Conservation (phyloP, 257 asterid species). For the Solanum paucissectum region DNA sequence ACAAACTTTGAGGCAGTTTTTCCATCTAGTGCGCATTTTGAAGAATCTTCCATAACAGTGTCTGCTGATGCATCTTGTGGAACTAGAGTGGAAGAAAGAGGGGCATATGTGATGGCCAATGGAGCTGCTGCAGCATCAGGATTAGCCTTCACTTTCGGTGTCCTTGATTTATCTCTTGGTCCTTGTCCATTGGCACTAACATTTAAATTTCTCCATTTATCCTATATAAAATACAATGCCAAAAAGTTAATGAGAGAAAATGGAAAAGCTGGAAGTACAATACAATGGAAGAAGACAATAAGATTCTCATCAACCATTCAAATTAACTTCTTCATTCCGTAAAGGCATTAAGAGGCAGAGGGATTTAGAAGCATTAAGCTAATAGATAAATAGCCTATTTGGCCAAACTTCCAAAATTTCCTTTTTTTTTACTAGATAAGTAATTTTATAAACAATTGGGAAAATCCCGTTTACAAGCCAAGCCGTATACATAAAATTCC, state of each 20-base stretch:
- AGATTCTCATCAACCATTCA: not conserved
- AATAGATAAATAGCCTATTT: not conserved
- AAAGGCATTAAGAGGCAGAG: not conserved
- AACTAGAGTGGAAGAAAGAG: conserved; percentile 30
- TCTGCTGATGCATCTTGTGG: conserved; percentile 34
- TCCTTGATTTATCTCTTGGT: conserved; percentile 52
- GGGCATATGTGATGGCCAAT: conserved; percentile 13
- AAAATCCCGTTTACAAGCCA: not conserved
- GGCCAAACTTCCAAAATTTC: not conserved
- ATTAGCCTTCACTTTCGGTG: conserved; percentile 34
- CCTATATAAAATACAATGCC: conserved; percentile 22
- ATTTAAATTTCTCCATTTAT: conserved; percentile 87
- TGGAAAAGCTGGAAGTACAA: not conserved
- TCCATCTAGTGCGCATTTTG: conserved; percentile 45
- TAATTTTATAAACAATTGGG: not conserved
- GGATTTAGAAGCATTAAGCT: not conserved
- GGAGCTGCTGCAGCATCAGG: conserved; percentile 42
- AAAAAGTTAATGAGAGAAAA: not conserved
- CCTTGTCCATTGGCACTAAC: conserved; percentile 58
- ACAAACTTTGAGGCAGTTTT: conserved; percentile 54
- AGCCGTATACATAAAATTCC: not conserved
- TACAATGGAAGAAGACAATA: not conserved
- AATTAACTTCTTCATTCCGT: not conserved
- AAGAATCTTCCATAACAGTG: conserved; percentile 28
- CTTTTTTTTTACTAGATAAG: not conserved